Conservation (phyloP, 139 green algal species). For the Micractinium conductrix region DNA sequence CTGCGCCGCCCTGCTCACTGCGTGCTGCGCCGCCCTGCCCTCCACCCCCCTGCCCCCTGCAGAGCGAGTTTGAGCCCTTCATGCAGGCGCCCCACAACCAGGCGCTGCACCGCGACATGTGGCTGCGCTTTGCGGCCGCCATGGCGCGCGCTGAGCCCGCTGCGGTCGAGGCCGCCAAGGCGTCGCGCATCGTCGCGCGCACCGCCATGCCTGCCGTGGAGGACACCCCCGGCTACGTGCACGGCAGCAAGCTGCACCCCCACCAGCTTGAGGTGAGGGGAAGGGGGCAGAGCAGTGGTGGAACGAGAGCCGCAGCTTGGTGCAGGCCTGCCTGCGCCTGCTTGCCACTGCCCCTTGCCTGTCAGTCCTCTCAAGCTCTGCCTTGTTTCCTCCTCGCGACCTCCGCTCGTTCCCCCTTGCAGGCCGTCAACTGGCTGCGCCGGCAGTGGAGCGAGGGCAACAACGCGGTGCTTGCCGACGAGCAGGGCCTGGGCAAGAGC, state of each 20-base stretch:
- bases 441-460: slow-evolving; percentile 58
- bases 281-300: background rate
- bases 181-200: slow-evolving; percentile 21
- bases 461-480: slow-evolving; percentile 74
- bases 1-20: too few species aligned
- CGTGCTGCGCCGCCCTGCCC: background rate
- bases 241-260: slow-evolving; percentile 55
- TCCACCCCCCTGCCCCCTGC: background rate
- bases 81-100: slow-evolving; percentile 62
- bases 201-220: slow-evolving; percentile 10
- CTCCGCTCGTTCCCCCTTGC: background rate
- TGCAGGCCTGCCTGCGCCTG: background rate
- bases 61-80: slow-evolving; percentile 40
- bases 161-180: slow-evolving; percentile 40
- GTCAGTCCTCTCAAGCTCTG: too few species aligned
- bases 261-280: slow-evolving; percentile 73
- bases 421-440: slow-evolving; percentile 74
- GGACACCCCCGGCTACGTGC: slow-evolving; percentile 27
- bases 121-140: slow-evolving; percentile 68
- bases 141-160: slow-evolving; percentile 46
- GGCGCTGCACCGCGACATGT: slow-evolving; percentile 71
- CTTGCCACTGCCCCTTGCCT: too few species aligned
- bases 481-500: slow-evolving; percentile 80
- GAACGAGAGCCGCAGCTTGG: background rate
- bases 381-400: background rate